These are phyloP conservation scores for Solanum dulcamara DNA, from an alignment of 257 asterid species.

Conservation along the genomic window DNA sequence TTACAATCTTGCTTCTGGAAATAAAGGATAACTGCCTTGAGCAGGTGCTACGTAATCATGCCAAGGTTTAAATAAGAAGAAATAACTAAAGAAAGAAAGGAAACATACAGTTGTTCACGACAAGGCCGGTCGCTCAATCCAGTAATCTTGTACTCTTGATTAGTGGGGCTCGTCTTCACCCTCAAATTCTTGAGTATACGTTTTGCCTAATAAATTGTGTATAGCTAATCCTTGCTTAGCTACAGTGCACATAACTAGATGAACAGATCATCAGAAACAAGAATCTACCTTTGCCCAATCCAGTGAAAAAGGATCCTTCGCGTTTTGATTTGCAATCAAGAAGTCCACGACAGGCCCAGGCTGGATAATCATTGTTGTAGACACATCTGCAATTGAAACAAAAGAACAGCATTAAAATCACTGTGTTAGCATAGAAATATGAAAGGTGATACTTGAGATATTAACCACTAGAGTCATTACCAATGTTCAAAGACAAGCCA, in stretches of 20 bases:
- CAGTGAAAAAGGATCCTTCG: slow-evolving; percentile 51
- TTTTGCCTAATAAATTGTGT: slow-evolving; percentile 44
- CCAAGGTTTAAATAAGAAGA: neutral
- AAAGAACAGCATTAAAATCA: neutral
- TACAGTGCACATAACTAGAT: neutral
- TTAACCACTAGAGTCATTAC: slow-evolving; percentile 11
- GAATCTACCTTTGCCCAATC: slow-evolving; percentile 71
- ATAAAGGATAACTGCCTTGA: neutral
- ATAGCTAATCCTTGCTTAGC: neutral
- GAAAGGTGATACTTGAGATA: neutral
- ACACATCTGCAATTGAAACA: slow-evolving; percentile 42
- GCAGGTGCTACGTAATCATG: neutral
- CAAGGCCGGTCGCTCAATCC: slow-evolving; percentile 72
- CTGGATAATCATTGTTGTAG: slow-evolving; percentile 79
- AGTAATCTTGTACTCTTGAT: slow-evolving; percentile 74
- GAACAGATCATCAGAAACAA: neutral
- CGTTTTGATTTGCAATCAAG: slow-evolving; percentile 65
- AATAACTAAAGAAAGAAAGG: neutral
- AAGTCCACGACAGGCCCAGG: slow-evolving; percentile 75
- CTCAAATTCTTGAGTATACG: slow-evolving; percentile 72
- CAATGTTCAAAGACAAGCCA: slow-evolving; percentile 80
- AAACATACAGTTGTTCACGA: slow-evolving; percentile 49
- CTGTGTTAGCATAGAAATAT: neutral
- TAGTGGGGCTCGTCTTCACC: slow-evolving; percentile 59
- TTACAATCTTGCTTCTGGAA: neutral